These are phyloP conservation scores for Bolboschoenoplectus hybrid DNA, from an alignment of 202 grass and related monocot species.

Conservation along the genomic window DNA sequence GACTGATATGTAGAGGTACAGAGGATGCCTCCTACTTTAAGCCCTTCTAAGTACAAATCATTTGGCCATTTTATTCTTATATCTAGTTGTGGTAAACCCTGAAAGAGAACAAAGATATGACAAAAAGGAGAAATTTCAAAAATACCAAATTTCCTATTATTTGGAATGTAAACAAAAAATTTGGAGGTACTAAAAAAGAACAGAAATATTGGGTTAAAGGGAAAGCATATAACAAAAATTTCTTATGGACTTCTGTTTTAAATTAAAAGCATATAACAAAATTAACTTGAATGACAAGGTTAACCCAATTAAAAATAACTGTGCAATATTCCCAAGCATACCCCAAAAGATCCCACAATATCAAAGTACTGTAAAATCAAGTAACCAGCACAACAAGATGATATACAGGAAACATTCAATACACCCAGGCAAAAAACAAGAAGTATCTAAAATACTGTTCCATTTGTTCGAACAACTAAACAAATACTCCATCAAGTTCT, in stretches of 20 bases:
- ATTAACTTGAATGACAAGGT: background rate
- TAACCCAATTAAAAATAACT: background rate
- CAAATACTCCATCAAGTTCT: slow-evolving; percentile 15
- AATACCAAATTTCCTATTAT: background rate
- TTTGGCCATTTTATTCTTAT: slow-evolving; percentile 97
- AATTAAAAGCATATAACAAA: background rate
- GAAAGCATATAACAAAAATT: background rate
- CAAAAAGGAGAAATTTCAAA: background rate
- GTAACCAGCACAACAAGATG: background rate
- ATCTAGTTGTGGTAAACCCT: slow-evolving; percentile 73
- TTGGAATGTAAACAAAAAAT: background rate
- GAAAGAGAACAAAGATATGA: slow-evolving; percentile 33
- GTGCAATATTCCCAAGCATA: background rate
- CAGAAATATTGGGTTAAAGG: background rate
- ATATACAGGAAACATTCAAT: background rate
- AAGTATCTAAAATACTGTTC: background rate
- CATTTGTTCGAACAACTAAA: background rate
- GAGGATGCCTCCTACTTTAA: slow-evolving; percentile 91
- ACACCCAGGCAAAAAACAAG: background rate
- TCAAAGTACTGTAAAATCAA: slow-evolving; percentile 10
- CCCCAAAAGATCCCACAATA: background rate
- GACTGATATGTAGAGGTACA: slow-evolving; percentile 78
- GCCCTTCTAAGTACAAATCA: slow-evolving; percentile 86
- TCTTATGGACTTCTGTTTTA: background rate
- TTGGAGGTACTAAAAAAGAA: background rate